Base-by-base conservation (phyloP, 768 basidiomycete species). In the Clitopilus passeckerianus region DNA sequence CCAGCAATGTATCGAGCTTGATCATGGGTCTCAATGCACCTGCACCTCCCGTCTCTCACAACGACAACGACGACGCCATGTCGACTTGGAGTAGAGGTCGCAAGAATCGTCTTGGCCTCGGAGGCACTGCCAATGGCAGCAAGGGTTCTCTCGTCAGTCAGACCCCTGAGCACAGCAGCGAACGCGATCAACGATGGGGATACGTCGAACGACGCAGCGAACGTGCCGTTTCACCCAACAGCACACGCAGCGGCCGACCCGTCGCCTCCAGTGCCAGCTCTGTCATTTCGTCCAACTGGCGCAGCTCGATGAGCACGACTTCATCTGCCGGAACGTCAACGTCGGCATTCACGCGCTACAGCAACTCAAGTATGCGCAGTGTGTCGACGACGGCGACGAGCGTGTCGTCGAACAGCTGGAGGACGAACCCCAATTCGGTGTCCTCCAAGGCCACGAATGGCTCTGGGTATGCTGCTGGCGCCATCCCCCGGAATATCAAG, bases 331-430 rank as follows among this genome's bases (percentile, higher is more conserved):
- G 82, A 63, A 84, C 87, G 14, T 87, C 86, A 8, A 80, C 85
- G 22, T 86, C 83, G 20, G 85, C 86, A 34, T 93, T 92, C 66
- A 92, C 91, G 22, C 77, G 87, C 60, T 91, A 89, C 75, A 92
- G 90, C 74, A 89, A 89, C 66, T 81, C 83, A 43, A 88, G 89
- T 69, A 66, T 79, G 59, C 79, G 89, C 58, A 91, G 90, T 63
- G 78, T 92, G 43, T 89, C 89, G 20, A 93, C 92, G 5, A 83
- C 83, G 58, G 91, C 91, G 46, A 94, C 92, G 15, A 90, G 89
- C 64, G 83, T 90, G 6, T 90, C 89, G 33, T 82, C 84, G 22
- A 75, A 80, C 53, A 90, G 88, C 71, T 91, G 90, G 88, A 84
- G 89, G 66, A 81, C 80, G 18, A 80, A 77, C 63, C 69, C 71